phyloP scores from a whole-genome alignment of 805 yeast species.

The Ogataea salicorniae region DNA sequence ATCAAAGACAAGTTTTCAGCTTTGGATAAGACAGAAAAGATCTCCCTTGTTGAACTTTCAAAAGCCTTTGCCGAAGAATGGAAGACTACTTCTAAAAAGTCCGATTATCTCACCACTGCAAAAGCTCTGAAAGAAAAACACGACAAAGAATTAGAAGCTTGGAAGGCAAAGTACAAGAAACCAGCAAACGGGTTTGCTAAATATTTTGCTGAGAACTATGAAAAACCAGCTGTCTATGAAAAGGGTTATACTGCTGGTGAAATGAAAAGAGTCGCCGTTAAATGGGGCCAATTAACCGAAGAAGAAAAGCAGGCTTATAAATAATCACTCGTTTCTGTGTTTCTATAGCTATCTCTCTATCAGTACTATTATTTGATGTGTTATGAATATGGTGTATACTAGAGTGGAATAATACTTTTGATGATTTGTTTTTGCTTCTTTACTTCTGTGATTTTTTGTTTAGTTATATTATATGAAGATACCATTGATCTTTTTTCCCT shows the following conservation, averaged over 20 bases:
- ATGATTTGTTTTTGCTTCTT: too few species aligned
- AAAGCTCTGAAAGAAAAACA: conserved; percentile 9
- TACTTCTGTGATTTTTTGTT: too few species aligned
- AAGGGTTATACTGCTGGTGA: conserved; percentile 10
- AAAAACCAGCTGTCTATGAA: conserved; percentile 9
- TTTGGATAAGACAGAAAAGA: conserved; percentile 1
- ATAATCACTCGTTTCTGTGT: neutral
- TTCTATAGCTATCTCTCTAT: neutral
- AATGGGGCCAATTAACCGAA: conserved; percentile 19
- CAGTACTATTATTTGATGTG: neutral
- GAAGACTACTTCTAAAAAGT: conserved; percentile 16
- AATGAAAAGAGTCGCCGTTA: conserved; percentile 16
- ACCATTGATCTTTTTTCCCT: too few species aligned
- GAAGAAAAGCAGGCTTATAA: conserved; percentile 22
- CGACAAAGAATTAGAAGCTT: conserved; percentile 12
- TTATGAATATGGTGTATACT: too few species aligned
- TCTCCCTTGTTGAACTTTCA: conserved; percentile 3
- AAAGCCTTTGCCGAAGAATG: conserved; percentile 18
- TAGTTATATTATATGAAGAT: too few species aligned
- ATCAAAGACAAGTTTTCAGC: conserved; percentile 10
- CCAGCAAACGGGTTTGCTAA: conserved; percentile 20
- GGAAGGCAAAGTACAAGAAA: conserved; percentile 22
- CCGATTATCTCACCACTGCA: conserved; percentile 6
- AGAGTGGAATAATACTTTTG: too few species aligned
- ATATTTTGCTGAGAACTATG: conserved; percentile 15